Conservation (phyloP, 177 flowering plant genomes). For the Vitis hybrid region DNA sequence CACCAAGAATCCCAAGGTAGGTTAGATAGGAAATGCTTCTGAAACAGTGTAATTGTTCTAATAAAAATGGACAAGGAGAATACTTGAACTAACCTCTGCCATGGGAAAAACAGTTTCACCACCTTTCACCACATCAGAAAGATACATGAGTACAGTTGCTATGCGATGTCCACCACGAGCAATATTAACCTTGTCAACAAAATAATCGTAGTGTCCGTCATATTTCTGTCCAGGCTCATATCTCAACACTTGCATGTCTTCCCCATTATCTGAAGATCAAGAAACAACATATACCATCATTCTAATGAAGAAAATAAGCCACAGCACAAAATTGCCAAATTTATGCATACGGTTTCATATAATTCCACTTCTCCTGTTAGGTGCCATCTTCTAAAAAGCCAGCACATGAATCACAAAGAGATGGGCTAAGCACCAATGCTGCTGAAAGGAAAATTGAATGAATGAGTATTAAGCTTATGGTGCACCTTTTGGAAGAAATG, state of each 20-base stretch:
- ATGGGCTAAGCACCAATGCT: too few relatives aligned
- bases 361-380: too few relatives aligned
- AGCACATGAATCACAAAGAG: neutral
- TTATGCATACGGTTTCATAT: too few relatives aligned
- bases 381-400: neutral
- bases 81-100: slow-evolving; percentile 69
- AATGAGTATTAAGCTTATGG: neutral
- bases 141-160: slow-evolving; percentile 96
- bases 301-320: too few relatives aligned
- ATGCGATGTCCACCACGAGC: slow-evolving; percentile 92
- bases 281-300: neutral
- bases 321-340: too few relatives aligned
- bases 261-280: slow-evolving; percentile 80
- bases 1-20: too few relatives aligned
- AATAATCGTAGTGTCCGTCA: slow-evolving; percentile 88
- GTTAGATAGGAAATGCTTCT: too few relatives aligned
- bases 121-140: slow-evolving; percentile 75
- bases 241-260: slow-evolving; percentile 84
- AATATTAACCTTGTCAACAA: slow-evolving; percentile 75
- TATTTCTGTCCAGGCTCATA: slow-evolving; percentile 91
- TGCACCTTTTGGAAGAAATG: slow-evolving; percentile 94
- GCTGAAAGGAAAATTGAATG: neutral
- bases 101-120: slow-evolving; percentile 94
- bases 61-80: neutral
- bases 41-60: too few relatives aligned